phyloP scores from a whole-genome alignment of 1,284 basidiomycete species.

The Naganishia albida region DNA sequence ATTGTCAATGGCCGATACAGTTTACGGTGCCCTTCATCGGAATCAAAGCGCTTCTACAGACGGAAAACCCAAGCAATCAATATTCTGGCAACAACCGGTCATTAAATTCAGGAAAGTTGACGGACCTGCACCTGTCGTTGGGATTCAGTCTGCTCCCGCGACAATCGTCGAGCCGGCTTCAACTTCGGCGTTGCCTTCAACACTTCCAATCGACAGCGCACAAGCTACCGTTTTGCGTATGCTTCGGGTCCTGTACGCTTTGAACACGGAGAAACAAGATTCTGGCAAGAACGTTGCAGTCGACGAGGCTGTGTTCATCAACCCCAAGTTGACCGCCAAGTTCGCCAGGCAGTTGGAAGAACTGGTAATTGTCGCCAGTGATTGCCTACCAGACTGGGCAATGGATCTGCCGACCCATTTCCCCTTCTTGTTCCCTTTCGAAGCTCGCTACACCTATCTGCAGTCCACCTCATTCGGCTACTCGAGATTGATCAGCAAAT shows the following conservation, averaged over 20 bases:
- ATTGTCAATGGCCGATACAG: constrained; percentile 81
- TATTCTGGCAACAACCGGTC: constrained; percentile 65
- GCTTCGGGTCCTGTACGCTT: constrained; percentile 79
- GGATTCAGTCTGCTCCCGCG: constrained; percentile 5
- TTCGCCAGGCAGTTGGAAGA: constrained; percentile 97
- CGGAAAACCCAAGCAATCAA: constrained; percentile 62
- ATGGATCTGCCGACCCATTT: constrained; percentile 89
- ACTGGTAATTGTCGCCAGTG: constrained; percentile 96
- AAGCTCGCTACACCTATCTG: constrained; percentile 92
- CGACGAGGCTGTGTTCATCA: constrained; percentile 82
- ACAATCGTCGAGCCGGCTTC: constrained; percentile 26
- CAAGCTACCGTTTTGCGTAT: constrained; percentile 89
- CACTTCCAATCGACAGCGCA: constrained; percentile 78
- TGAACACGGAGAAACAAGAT: constrained; percentile 60
- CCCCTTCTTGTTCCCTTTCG: constrained; percentile 97
- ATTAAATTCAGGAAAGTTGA: constrained; percentile 90
- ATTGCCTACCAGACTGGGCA: constrained; percentile 95
- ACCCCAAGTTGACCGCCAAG: constrained; percentile 97
- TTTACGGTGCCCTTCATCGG: constrained; percentile 88
- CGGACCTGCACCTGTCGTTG: constrained; percentile 66
- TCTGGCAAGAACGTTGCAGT: constrained; percentile 39
- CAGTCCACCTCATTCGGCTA: constrained; percentile 98
- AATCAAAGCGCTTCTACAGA: constrained; percentile 59
- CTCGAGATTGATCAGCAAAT: constrained; percentile 84
- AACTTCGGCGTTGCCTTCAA: constrained; percentile 59